Evolutionary conservation across 345 rosid species (phyloP).

Genomic region (Eutrema japonicum): DNA sequence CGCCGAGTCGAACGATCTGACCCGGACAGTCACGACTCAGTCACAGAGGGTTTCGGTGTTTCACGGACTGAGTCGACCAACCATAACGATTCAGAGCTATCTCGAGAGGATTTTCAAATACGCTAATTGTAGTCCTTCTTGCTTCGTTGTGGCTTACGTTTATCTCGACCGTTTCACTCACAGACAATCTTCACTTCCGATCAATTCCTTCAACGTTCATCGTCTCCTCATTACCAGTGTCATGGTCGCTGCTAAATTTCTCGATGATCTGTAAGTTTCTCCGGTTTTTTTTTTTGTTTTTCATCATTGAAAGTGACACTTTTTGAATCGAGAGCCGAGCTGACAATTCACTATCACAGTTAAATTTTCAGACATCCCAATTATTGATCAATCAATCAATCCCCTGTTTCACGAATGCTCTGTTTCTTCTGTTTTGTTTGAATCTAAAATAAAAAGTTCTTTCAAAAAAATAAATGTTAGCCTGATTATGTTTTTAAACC

Average conservation of each 20-base stretch:
- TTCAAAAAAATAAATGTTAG: background rate
- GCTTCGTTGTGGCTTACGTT: conserved; percentile 84
- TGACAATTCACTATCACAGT: background rate
- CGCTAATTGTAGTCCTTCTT: conserved; percentile 88
- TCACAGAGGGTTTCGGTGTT: conserved; percentile 69
- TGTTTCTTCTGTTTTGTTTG: conserved; percentile 14
- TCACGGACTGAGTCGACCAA: conserved; percentile 75
- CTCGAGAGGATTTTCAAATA: conserved; percentile 83
- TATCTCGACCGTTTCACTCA: conserved; percentile 85
- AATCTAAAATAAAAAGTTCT: background rate
- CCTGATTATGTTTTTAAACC: background rate
- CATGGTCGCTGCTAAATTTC: conserved; percentile 85
- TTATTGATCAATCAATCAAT: background rate
- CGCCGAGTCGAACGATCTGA: conserved; percentile 70
- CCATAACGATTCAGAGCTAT: conserved; percentile 75
- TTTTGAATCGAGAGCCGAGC: background rate
- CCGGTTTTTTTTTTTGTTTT: background rate
- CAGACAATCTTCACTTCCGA: conserved; percentile 72
- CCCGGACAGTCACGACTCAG: conserved; percentile 42
- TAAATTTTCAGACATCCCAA: background rate
- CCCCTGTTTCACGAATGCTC: conserved; percentile 26
- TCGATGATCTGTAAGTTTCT: conserved; percentile 85
- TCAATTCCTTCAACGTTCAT: conserved; percentile 84
- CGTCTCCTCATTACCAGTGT: conserved; percentile 89
- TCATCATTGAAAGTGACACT: background rate